Evolutionary conservation across 2,329 filamentous ascomycete species (phyloP).

Genomic region (Hypomyces perniciosus): DNA sequence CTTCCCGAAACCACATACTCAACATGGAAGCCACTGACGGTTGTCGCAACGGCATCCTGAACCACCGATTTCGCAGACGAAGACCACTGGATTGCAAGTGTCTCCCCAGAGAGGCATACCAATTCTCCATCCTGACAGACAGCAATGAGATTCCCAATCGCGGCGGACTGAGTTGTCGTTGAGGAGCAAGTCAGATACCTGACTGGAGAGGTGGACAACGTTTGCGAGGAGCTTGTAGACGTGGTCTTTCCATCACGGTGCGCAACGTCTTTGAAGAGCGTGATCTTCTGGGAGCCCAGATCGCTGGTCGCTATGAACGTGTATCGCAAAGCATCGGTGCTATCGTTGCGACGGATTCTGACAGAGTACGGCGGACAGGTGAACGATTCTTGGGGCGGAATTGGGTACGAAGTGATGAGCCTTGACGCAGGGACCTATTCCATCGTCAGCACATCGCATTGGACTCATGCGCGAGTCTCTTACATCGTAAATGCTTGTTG

Average conservation of each 20-base stretch:
- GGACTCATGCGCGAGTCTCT: conserved; percentile 18
- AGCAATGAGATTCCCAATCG: conserved; percentile 40
- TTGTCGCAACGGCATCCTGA: conserved; percentile 28
- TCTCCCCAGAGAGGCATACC: conserved; percentile 53
- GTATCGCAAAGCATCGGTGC: conserved; percentile 47
- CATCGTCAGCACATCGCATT: conserved; percentile 6
- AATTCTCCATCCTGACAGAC: conserved; percentile 57
- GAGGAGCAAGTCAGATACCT: conserved; percentile 30
- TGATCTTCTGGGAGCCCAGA: conserved; percentile 44
- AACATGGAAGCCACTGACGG: conserved; percentile 36
- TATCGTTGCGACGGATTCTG: conserved; percentile 43
- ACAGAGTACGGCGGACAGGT: conserved; percentile 57
- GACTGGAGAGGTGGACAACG: conserved; percentile 33
- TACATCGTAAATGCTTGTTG: conserved; percentile 61
- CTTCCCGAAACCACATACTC: conserved; percentile 44
- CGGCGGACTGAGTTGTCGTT: conserved; percentile 20
- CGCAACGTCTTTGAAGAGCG: conserved; percentile 53
- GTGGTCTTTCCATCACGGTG: conserved; percentile 46
- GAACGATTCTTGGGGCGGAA: conserved; percentile 59
- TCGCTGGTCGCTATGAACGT: conserved; percentile 55
- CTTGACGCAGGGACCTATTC: conserved; percentile 53
- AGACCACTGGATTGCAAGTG: conserved; percentile 29
- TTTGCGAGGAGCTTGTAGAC: conserved; percentile 42
- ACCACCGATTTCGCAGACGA: conserved; percentile 28
- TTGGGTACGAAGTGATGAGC: conserved; percentile 60